A percentile compares a stretch with the other conserved stretches of the same genome.
These are phyloP conservation scores for Ogataea nonfermentans DNA, from an alignment of 805 yeast genomes.

Conservation along the genomic window DNA sequence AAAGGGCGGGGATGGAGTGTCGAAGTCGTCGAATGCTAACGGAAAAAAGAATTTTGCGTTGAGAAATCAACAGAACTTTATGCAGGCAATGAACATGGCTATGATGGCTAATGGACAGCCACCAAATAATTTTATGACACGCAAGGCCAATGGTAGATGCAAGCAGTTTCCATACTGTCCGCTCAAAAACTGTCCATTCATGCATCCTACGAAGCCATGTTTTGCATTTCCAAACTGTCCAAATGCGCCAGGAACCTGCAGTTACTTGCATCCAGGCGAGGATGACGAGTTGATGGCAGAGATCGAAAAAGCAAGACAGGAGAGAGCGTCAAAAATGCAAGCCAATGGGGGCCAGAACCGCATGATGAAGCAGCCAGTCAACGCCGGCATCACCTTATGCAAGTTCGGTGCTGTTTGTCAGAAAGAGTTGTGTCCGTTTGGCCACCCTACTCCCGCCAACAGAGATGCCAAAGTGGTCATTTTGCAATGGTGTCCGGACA, in stretches of 20 bases:
- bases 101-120: conserved; percentile 25
- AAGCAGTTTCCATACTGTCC: conserved; percentile 69
- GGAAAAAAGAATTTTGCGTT: conserved; percentile 33
- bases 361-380: conserved; percentile 31
- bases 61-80: conserved; percentile 41
- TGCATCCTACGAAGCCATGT: conserved; percentile 81
- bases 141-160: conserved; percentile 62
- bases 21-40: conserved; percentile 12
- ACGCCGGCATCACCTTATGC: conserved; percentile 57
- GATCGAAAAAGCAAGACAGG: conserved; percentile 54
- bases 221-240: conserved; percentile 75
- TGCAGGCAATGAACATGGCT: conserved; percentile 40
- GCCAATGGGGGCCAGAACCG: conserved; percentile 24
- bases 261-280: conserved; percentile 79
- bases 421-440: conserved; percentile 80
- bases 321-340: conserved; percentile 21
- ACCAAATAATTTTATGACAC: conserved; percentile 40
- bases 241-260: conserved; percentile 79
- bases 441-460: conserved; percentile 89
- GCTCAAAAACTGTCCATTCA: conserved; percentile 60
- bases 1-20: conserved; percentile 19
- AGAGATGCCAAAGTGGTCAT: conserved; percentile 65
- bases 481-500: conserved; percentile 74
- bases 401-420: conserved; percentile 75
- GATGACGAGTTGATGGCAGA: conserved; percentile 72